Conservation (phyloP, 768 basidiomycete species). For the Trametes cingulata region DNA sequence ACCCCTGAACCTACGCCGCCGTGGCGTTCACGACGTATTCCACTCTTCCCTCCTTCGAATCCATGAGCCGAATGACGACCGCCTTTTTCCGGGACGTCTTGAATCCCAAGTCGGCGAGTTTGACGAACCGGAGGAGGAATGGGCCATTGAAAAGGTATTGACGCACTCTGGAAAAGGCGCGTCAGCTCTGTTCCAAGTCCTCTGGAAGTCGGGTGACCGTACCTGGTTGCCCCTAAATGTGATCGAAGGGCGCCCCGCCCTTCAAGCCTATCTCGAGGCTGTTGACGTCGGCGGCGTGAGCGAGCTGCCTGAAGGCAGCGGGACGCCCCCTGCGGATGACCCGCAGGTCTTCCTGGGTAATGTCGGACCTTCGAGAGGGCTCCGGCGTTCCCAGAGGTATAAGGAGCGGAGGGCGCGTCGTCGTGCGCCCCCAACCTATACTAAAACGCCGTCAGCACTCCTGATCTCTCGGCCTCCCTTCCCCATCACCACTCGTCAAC, state of each 20-base stretch:
- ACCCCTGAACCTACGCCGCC: constrained; percentile 27
- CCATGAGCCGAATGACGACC: constrained; percentile 35
- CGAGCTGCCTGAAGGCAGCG: neutral
- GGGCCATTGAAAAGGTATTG: constrained; percentile 30
- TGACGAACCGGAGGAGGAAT: constrained; percentile 27
- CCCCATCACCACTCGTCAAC: no score
- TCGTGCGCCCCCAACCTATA: no score
- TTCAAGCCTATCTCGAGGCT: constrained; percentile 29
- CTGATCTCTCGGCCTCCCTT: no score
- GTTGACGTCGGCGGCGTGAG: constrained; percentile 15
- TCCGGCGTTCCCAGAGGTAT: no score
- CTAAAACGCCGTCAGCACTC: no score
- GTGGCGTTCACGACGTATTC: constrained; percentile 38
- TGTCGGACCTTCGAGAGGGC: neutral
- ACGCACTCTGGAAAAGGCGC: constrained; percentile 30
- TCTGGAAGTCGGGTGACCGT: constrained; percentile 37
- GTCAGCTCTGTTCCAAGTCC: constrained; percentile 33
- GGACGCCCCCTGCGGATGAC: neutral
- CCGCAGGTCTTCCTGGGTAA: constrained; percentile 11
- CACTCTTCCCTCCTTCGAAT: constrained; percentile 36
- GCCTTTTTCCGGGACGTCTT: constrained; percentile 39
- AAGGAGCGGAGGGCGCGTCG: no score
- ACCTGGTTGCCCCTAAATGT: constrained; percentile 35
- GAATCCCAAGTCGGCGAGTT: constrained; percentile 27
- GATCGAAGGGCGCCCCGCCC: constrained; percentile 23